Conservation (phyloP, 305 asterid species). For the Fraxinus xanthoxyloides region DNA sequence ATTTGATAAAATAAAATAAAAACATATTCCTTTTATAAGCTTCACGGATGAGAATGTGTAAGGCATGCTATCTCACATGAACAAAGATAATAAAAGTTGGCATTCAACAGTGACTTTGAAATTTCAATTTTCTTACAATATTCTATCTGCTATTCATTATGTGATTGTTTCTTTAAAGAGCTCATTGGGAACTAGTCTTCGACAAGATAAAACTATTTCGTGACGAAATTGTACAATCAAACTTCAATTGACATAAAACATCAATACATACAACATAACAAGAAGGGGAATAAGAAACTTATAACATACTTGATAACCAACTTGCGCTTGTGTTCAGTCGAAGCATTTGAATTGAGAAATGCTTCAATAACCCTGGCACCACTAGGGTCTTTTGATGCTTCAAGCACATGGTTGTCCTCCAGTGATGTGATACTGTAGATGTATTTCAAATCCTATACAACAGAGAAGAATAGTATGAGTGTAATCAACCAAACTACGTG, state of each 20-base stretch:
- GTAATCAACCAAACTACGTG: conserved; percentile 6
- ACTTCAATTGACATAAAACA: not conserved
- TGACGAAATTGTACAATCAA: not conserved
- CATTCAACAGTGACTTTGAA: not conserved
- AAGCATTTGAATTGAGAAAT: conserved; percentile 68
- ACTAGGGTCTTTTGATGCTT: conserved; percentile 68
- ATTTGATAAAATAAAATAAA: not conserved
- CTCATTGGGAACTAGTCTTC: not conserved
- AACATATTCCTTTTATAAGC: not conserved
- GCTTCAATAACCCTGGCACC: conserved; percentile 94
- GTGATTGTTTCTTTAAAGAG: not conserved
- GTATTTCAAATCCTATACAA: conserved; percentile 58
- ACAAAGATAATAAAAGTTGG: not conserved
- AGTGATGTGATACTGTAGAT: conserved; percentile 69
- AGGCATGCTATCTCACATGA: not conserved
- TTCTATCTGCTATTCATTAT: not conserved
- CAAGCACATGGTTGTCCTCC: conserved; percentile 62
- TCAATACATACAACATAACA: not conserved
- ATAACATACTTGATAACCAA: conserved; percentile 65
- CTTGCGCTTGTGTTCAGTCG: conserved; percentile 74
- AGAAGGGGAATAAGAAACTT: conserved; percentile 13
- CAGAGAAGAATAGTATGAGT: not conserved
- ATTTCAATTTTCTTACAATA: not conserved
- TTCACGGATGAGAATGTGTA: not conserved
- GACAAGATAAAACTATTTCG: not conserved